phyloP scores from a whole-genome alignment of 495 filamentous ascomycete species.

The Xanthoparmelia taractica region DNA sequence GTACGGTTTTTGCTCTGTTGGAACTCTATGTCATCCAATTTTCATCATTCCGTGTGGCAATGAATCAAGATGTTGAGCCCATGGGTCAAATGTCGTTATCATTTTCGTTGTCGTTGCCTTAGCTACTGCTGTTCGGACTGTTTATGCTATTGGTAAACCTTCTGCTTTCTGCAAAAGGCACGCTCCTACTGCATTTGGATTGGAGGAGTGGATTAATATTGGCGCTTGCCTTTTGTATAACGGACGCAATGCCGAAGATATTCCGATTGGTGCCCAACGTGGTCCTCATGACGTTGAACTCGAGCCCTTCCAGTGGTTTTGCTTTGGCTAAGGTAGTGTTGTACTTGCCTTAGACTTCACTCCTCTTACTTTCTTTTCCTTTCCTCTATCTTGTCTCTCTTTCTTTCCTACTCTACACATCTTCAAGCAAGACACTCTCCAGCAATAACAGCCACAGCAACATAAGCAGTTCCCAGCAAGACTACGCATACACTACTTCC shows the following conservation, averaged over 20 bases:
- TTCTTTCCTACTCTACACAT: too few relatives aligned
- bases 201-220: neutral
- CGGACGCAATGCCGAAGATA: neutral
- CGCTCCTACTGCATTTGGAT: too few relatives aligned
- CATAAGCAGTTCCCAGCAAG: neutral
- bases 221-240: neutral
- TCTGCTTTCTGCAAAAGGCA: too few relatives aligned
- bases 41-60: neutral
- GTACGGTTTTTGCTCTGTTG: neutral
- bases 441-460: neutral
- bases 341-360: too few relatives aligned
- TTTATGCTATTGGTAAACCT: too few relatives aligned
- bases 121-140: neutral
- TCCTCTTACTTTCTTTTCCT: neutral
- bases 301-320: neutral
- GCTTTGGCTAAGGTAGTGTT: neutral
- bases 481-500: neutral
- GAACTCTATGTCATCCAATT: neutral
- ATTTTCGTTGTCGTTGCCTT: neutral
- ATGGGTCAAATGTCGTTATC: neutral
- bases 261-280: neutral
- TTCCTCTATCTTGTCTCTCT: neutral
- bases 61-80: neutral
- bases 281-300: neutral
- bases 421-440: neutral